Conservation (phyloP, 2,329 filamentous ascomycete species). For the Cercospora citrullina region DNA sequence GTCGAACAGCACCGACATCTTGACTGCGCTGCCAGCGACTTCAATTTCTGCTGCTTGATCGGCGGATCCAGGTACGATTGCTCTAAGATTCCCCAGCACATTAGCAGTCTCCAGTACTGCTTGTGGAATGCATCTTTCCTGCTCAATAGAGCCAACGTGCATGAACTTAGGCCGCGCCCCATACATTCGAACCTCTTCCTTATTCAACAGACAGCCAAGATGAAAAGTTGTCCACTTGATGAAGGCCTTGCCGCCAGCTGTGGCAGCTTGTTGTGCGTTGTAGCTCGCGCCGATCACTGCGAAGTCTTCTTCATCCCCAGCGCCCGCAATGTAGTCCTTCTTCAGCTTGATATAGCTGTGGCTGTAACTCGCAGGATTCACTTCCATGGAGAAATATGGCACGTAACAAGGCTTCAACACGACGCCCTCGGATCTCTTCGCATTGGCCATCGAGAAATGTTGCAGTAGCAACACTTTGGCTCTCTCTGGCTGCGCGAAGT, state of each 20-base stretch:
- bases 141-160: slow-evolving; percentile 60
- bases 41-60: slow-evolving; percentile 29
- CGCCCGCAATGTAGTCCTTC: slow-evolving; percentile 75
- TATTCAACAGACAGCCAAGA: slow-evolving; percentile 73
- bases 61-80: slow-evolving; percentile 34
- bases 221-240: slow-evolving; percentile 75
- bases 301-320: slow-evolving; percentile 76
- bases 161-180: slow-evolving; percentile 61
- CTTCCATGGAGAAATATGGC: slow-evolving; percentile 63
- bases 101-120: slow-evolving; percentile 48
- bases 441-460: slow-evolving; percentile 67
- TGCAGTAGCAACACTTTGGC: slow-evolving; percentile 59
- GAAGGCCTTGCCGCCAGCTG: slow-evolving; percentile 50
- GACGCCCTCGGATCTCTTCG: slow-evolving; percentile 70
- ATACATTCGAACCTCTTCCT: slow-evolving; percentile 56
- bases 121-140: slow-evolving; percentile 49
- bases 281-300: slow-evolving; percentile 75
- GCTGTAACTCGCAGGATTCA: slow-evolving; percentile 22
- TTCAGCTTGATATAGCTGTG: slow-evolving; percentile 73
- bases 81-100: slow-evolving; percentile 42
- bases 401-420: slow-evolving; percentile 75
- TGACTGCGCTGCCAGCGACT: slow-evolving; percentile 22
- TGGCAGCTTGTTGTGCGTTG: slow-evolving; percentile 61
- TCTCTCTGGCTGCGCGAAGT: slow-evolving; percentile 55
- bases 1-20: slow-evolving; percentile 60